Percentiles rank a stretch among this genome's conserved stretches.
Conservation (phyloP, 441 rosid genomes). For the Isatis lusitanica region DNA sequence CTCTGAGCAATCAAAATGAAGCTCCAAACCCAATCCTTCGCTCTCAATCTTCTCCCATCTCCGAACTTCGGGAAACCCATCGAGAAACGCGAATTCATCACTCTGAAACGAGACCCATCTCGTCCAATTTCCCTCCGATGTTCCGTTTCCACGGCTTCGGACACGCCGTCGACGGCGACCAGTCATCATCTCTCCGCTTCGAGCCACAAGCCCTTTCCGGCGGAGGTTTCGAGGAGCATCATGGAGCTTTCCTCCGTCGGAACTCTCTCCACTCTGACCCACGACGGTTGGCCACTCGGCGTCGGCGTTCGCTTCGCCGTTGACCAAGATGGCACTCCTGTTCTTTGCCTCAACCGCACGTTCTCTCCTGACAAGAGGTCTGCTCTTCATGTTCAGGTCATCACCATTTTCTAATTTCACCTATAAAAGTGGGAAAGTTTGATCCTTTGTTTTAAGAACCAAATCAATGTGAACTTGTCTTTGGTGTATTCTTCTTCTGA, state of each 20-base stretch:
- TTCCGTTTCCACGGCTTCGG: slow-evolving; percentile 58
- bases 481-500: slow-evolving; percentile 1
- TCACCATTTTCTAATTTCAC: not conserved
- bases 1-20: slow-evolving; percentile 41
- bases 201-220: slow-evolving; percentile 64
- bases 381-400: slow-evolving; percentile 90
- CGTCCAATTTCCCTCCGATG: slow-evolving; percentile 53
- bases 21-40: slow-evolving; percentile 60
- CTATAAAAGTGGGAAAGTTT: not conserved
- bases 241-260: slow-evolving; percentile 79
- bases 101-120: slow-evolving; percentile 39
- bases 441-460: not conserved
- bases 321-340: slow-evolving; percentile 75
- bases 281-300: slow-evolving; percentile 79
- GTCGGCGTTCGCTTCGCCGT: slow-evolving; percentile 85
- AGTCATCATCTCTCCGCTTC: slow-evolving; percentile 27
- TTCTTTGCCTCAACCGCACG: slow-evolving; percentile 54
- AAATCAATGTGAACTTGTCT: not conserved
- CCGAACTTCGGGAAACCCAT: slow-evolving; percentile 38
- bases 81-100: slow-evolving; percentile 37
- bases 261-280: slow-evolving; percentile 70
- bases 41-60: slow-evolving; percentile 44
- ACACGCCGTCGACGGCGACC: slow-evolving; percentile 33
- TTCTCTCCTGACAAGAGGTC: slow-evolving; percentile 61
- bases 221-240: slow-evolving; percentile 86